Evolutionary conservation across 345 rosid genomes (phyloP).

Genomic region (Aethionema arabicum): DNA sequence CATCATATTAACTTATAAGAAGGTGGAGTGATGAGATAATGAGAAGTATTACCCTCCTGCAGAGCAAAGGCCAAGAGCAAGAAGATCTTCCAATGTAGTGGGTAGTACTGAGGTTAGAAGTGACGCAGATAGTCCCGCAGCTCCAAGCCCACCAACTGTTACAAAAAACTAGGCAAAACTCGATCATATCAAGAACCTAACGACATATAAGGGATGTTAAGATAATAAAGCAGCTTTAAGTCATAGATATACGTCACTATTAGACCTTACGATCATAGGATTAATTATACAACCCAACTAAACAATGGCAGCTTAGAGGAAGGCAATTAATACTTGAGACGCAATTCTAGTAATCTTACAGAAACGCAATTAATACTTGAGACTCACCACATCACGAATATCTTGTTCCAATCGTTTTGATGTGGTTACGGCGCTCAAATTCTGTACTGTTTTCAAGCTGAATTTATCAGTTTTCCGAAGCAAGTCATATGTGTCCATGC

Average conservation of each 20-base stretch:
- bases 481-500: slow-evolving; percentile 48
- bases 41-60: slow-evolving; percentile 72
- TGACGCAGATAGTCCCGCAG: slow-evolving; percentile 88
- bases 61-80: slow-evolving; percentile 89
- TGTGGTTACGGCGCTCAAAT: slow-evolving; percentile 56
- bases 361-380: neutral
- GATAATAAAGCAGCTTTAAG: neutral
- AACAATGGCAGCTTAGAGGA: neutral
- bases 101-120: slow-evolving; percentile 84
- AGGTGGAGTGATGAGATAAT: slow-evolving; percentile 2
- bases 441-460: slow-evolving; percentile 57
- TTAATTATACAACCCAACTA: slow-evolving; percentile 8
- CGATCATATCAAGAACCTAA: slow-evolving; percentile 2
- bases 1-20: slow-evolving; percentile 15
- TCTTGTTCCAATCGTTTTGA: slow-evolving; percentile 68
- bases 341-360: too few species aligned
- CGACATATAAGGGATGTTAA: slow-evolving; percentile 3
- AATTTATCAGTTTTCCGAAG: slow-evolving; percentile 48
- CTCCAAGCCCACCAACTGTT: slow-evolving; percentile 89
- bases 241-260: neutral
- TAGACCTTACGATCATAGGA: neutral
- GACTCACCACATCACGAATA: slow-evolving; percentile 78
- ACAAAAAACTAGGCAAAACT: slow-evolving; percentile 57
- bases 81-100: slow-evolving; percentile 90
- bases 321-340: slow-evolving; percentile 29